Base-by-base conservation (phyloP, 352 stramenopile species). In the Phytophthora fragariaefolia region DNA sequence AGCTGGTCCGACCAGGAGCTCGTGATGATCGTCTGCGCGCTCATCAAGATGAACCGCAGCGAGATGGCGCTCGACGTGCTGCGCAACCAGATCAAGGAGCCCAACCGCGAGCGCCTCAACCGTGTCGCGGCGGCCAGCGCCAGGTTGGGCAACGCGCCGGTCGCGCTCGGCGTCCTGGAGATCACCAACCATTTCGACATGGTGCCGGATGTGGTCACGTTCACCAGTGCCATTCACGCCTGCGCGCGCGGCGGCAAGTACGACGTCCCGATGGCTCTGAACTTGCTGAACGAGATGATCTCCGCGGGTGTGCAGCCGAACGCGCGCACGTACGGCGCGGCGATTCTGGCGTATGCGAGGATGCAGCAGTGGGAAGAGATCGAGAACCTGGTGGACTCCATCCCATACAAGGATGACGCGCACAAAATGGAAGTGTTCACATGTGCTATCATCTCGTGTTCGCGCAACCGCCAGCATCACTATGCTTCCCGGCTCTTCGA, bases 261-360 rank as follows among this genome's bases (percentile, higher is more conserved):
- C 20, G 77, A 88, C 47, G 66, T 92, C 40, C 63, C 79, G 1
- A 72, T 69, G 58, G 84, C 84, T 7, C 70, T 93, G n/a, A 73
- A 85, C 13, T 62, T 93, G 24, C 67, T 94, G n/a, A 82, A 92
- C 27, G 82, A 93, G 60, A 94, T 96, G 88, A 79, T 91, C 43
- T 66, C 66, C 15, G 57, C 63, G 27, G 70, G 79, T 17, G 71
- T 94, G 8, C 51, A 72, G 58, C 83, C 86, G 22, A 95, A 93
- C 63, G 73, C 85, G 36, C 74, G 83, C 59, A 95, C 88, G 50
- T 96, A 92, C 56, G 86, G 86, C 26, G 86, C 85, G 3, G 67
- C 80, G 0, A 70, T 94, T 59, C 68, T 93, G 36, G 86, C 86
- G 24, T 89, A 90, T 57, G 85, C 82, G 26, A 82, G 85, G 26